Evolutionary conservation across 2,329 filamentous ascomycete genomes (phyloP).

Genomic region (Xylariaceae sp.): DNA sequence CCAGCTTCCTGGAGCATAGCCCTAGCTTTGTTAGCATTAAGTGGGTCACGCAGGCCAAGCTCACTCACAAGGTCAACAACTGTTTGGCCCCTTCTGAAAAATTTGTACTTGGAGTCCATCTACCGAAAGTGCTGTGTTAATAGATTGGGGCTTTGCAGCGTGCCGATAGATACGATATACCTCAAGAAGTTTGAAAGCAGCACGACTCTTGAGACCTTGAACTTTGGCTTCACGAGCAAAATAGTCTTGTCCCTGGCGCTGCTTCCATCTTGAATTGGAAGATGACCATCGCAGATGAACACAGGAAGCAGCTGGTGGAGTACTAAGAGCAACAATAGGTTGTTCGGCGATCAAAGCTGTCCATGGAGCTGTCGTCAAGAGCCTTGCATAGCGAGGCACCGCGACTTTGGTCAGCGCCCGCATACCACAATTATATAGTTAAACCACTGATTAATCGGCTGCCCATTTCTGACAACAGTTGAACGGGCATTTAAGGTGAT

Average conservation of each 20-base stretch:
- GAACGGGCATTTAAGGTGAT: too few relatives aligned
- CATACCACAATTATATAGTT: slow-evolving; percentile 20
- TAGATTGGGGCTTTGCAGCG: background rate
- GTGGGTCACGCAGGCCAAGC: background rate
- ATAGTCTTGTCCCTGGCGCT: slow-evolving; percentile 68
- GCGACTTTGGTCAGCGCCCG: slow-evolving; percentile 20
- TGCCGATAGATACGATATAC: slow-evolving; percentile 39
- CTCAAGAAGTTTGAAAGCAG: slow-evolving; percentile 89
- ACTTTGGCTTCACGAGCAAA: slow-evolving; percentile 74
- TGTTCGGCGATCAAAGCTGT: slow-evolving; percentile 9
- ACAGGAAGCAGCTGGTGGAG: too few relatives aligned
- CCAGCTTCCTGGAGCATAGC: slow-evolving; percentile 74
- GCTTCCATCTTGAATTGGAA: slow-evolving; percentile 73
- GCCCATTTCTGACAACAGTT: slow-evolving; percentile 16
- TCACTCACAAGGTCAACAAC: slow-evolving; percentile 77
- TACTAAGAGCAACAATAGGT: too few relatives aligned
- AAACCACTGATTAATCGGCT: slow-evolving; percentile 15
- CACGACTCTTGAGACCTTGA: slow-evolving; percentile 78
- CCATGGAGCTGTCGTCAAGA: slow-evolving; percentile 15
- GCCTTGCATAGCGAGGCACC: slow-evolving; percentile 25
- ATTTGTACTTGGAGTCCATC: slow-evolving; percentile 76
- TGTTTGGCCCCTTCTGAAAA: slow-evolving; percentile 78
- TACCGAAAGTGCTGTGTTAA: slow-evolving; percentile 31
- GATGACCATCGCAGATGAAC: slow-evolving; percentile 42
- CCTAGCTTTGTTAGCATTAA: slow-evolving; percentile 40